Evolutionary conservation across 2,329 filamentous ascomycete genomes (phyloP).

Genomic region (Periglandula ipomoeae): DNA sequence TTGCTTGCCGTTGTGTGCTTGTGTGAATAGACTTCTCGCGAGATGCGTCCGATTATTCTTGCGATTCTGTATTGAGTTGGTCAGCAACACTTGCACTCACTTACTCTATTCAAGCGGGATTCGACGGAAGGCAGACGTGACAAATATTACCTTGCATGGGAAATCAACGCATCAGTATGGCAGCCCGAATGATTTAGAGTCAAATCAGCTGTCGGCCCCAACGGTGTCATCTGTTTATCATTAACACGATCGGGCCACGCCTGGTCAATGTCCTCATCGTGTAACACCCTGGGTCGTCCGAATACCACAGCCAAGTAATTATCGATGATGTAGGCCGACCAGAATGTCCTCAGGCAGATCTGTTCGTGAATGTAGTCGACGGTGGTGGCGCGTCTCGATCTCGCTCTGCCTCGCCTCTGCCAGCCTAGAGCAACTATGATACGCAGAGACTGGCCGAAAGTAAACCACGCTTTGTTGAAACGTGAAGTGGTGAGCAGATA

Average conservation of each 20-base stretch:
- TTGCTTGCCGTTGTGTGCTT: conserved; percentile 25
- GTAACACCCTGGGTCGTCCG: conserved; percentile 49
- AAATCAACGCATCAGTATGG: conserved; percentile 38
- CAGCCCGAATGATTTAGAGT: conserved; percentile 30
- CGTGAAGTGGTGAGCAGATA: conserved; percentile 50
- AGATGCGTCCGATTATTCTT: conserved; percentile 29
- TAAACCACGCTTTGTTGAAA: conserved; percentile 52
- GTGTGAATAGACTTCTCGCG: conserved; percentile 30
- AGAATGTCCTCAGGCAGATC: conserved; percentile 48
- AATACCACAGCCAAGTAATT: conserved; percentile 56
- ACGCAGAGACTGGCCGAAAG: conserved; percentile 48
- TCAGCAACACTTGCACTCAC: too few species aligned
- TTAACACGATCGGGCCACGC: conserved; percentile 45
- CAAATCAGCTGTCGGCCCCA: conserved; percentile 19
- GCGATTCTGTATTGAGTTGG: conserved; percentile 26
- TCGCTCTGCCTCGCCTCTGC: conserved; percentile 16
- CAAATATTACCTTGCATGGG: conserved; percentile 28
- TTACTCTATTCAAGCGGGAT: too few species aligned
- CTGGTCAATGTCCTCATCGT: conserved; percentile 56
- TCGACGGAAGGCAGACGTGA: too few species aligned
- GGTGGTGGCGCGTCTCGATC: conserved; percentile 12
- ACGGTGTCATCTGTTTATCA: conserved; percentile 44
- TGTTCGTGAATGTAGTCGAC: conserved; percentile 38
- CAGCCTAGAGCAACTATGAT: conserved; percentile 36
- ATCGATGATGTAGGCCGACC: conserved; percentile 53